phyloP scores from a whole-genome alignment of 345 rosid species.

The Rhizophora apiculata region DNA sequence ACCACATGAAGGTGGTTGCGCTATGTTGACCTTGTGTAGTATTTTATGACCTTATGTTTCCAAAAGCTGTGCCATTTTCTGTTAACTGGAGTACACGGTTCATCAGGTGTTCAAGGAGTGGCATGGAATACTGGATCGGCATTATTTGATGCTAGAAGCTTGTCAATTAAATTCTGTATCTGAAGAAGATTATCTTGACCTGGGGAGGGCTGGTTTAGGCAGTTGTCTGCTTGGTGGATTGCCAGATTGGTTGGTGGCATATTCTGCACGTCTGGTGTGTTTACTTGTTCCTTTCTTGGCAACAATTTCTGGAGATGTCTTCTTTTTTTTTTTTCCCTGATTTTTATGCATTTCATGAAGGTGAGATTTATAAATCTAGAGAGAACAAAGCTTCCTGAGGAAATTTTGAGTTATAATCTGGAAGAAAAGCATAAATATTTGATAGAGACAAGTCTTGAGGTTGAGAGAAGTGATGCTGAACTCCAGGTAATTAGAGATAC shows the following conservation, averaged over 20 bases:
- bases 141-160: conserved; percentile 84
- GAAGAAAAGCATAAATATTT: conserved; percentile 89
- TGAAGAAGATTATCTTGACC: conserved; percentile 94
- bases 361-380: conserved; percentile 94
- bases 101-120: conserved; percentile 80
- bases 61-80: background rate
- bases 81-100: conserved; percentile 14
- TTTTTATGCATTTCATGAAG: conserved; percentile 42
- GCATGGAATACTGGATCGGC: conserved; percentile 89
- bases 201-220: conserved; percentile 96
- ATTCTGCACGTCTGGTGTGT: conserved; percentile 91
- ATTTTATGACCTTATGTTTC: background rate
- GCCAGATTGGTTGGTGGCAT: conserved; percentile 93
- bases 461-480: conserved; percentile 98
- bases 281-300: conserved; percentile 2
- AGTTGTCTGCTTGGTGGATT: conserved; percentile 97
- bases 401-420: conserved; percentile 84
- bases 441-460: conserved; percentile 67
- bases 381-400: conserved; percentile 94
- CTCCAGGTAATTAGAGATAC: conserved; percentile 68
- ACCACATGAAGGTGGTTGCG: background rate
- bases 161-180: conserved; percentile 76
- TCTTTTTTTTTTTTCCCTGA: conserved; percentile 10
- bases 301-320: conserved; percentile 2
- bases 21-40: background rate